These are phyloP conservation scores for Boletus sp. DNA, from an alignment of 768 basidiomycete genomes.

Conservation along the genomic window DNA sequence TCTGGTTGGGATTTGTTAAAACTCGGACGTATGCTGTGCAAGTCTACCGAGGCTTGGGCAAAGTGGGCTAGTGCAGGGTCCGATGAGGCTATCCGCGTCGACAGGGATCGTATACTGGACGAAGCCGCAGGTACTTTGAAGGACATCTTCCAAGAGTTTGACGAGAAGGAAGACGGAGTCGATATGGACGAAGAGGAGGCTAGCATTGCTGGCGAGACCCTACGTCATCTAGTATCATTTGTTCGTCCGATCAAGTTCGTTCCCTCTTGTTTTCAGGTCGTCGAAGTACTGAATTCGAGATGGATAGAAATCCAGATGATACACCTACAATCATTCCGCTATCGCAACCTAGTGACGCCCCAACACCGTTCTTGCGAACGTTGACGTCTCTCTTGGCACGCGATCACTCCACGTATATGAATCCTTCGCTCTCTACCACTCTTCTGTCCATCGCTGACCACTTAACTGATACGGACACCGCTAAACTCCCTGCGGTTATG, in stretches of 20 bases:
- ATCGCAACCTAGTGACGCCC: constrained; percentile 49
- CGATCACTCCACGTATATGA: constrained; percentile 55
- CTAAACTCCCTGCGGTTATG: constrained; percentile 59
- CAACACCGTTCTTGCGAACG: constrained; percentile 57
- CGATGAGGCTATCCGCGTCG: constrained; percentile 27
- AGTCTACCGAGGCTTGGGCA: constrained; percentile 61
- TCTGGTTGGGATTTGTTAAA: constrained; percentile 65
- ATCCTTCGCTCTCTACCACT: constrained; percentile 59
- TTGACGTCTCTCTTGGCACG: constrained; percentile 62
- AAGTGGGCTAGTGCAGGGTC: constrained; percentile 28
- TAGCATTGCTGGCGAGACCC: constrained; percentile 55
- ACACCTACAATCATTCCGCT: constrained; percentile 50
- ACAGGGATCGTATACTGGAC: constrained; percentile 57
- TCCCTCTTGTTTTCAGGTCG: background rate
- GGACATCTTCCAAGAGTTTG: constrained; percentile 72
- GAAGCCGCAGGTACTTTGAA: constrained; percentile 68
- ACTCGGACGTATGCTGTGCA: constrained; percentile 51
- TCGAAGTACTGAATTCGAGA: constrained; percentile 6
- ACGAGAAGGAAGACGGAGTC: constrained; percentile 55
- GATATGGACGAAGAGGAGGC: constrained; percentile 68
- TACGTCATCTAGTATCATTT: constrained; percentile 57
- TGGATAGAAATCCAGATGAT: constrained; percentile 43
- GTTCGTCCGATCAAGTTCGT: constrained; percentile 56
- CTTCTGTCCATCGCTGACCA: constrained; percentile 67
- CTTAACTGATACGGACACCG: constrained; percentile 64